Evolutionary conservation across 2,329 filamentous ascomycete genomes (phyloP), one percentile per base, ranked within the genome.

Genomic region (Tricladium varicosporioides): DNA sequence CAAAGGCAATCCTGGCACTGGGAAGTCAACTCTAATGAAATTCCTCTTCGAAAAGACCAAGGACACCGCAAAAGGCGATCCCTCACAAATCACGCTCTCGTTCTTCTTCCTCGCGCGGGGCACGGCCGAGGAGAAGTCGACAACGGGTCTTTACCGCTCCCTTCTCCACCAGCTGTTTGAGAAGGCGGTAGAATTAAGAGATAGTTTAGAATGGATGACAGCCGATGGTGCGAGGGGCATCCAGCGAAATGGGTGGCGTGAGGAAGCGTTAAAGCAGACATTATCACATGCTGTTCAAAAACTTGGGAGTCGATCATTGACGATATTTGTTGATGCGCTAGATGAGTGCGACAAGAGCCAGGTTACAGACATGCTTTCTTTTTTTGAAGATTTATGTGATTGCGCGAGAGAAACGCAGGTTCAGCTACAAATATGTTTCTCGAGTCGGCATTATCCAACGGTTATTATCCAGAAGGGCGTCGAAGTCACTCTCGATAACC

Each of bases 21-120:
- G 76, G 0, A 81, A 81, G 53, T 81, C 74, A 14, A 75, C 71
- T n/a, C n/a, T n/a, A n/a, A n/a, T n/a, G n/a, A n/a, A n/a, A n/a
- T n/a, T n/a, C n/a, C n/a, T n/a, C n/a, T 71, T 71, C 50, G 67
- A 70, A 65, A 43, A 68, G 46, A 53, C 62, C 47, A 59, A 61
- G 49, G 50, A 42, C 15, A 60, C 53, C 31, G 49, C 58, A 62
- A 62, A 60, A 46, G 52, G 16, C 15, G 52, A 63, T 62, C 45
- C 50, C 18, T 62, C 18, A 1, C 51, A 64, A 51, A 60, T 67
- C 32, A 65, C 54, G 0, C 36, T 78, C 1, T 75, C 73, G 18
- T 71, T 72, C 59, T 72, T 72, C 60, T 70, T 63, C 42, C 60
- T 58, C 44, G 64, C 61, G 54, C 62, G 63, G 19, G 67, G 61